Conservation (phyloP, 2,329 filamentous ascomycete genomes). For the Aspergillus intermedius region DNA sequence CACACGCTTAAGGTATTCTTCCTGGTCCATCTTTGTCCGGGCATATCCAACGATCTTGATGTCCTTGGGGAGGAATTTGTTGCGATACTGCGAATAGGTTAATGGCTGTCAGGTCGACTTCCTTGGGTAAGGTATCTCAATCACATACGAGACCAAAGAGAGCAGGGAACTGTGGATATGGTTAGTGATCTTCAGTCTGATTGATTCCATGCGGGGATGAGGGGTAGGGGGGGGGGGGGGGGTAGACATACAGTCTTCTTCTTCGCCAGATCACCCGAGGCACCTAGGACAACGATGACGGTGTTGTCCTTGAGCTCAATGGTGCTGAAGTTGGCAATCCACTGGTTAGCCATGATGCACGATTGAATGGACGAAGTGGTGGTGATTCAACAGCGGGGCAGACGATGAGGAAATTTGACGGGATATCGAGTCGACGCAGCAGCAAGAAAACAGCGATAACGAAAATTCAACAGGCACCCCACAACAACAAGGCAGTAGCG, state of each 20-base stretch:
- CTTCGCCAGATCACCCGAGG: constrained; percentile 95
- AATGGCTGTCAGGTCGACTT: neutral
- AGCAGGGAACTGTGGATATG: constrained; percentile 70
- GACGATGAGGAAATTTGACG: neutral
- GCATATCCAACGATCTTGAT: constrained; percentile 98
- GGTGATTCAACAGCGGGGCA: constrained; percentile 4
- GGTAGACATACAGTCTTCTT: constrained; percentile 82
- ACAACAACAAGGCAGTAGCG: no score
- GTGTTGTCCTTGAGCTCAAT: constrained; percentile 99
- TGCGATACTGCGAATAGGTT: constrained; percentile 65
- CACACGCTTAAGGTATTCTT: constrained; percentile 88
- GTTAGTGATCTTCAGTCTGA: constrained; percentile 13
- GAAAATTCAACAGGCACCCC: neutral
- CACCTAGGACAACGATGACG: constrained; percentile 89
- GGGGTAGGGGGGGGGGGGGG: neutral
- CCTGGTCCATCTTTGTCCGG: constrained; percentile 97
- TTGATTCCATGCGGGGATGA: constrained; percentile 1
- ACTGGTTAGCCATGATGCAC: constrained; percentile 24
- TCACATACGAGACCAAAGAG: constrained; percentile 88
- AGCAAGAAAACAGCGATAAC: constrained; percentile 1
- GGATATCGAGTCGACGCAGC: neutral
- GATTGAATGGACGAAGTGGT: neutral
- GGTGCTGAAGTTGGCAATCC: constrained; percentile 51
- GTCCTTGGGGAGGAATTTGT: constrained; percentile 95
- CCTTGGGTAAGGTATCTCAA: neutral